Base-by-base conservation (phyloP, 306 rosid species). In the Arachis stenosperma region DNA sequence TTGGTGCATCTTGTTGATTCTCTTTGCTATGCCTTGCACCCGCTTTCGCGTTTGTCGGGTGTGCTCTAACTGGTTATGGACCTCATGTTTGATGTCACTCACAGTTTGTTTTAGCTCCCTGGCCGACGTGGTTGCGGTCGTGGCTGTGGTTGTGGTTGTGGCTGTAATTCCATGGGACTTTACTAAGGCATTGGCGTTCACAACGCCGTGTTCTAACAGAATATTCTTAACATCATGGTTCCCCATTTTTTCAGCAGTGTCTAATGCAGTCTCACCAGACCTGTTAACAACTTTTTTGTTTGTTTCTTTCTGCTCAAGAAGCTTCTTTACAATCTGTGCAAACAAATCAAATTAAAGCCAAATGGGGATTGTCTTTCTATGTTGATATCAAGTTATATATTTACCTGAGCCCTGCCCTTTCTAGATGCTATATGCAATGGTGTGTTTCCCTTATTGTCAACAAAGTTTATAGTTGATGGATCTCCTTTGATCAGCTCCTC, bases 1-100 rank as follows among this genome's bases (percentile, higher is more conserved):
- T 0, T 85, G 7, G 52, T 95, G 97, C 99, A 95, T 91, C 76
- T 91, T 95, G 87, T 91, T 89, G 9, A 95, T 84, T 1, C 99
- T 93, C 64, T 95, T 90, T n/a, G 98, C 99, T 3, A 95, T 95
- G 75, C 98, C 99, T 79, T 90, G 98, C 3, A 95, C 99, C 0
- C 97, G 92, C 70, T 92, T 90, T 80, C 98, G 68, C 42, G 99
- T 95, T 60, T 95, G 98, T 7, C 97, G 89, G 5, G 99, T 91
- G 84, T 95, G 99, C 69, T 95, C 98, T 12, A 95, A 82, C 79
- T 95, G 98, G 87, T 90, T 53, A 47, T 91, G 98, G 7, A 95
- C 98, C 80, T 91, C 99, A 8, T 95, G 93, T 39, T 95, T 91
- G 74, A 95, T 95, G 81, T 95, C 99, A 9, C 99, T 95, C 1